Base-by-base conservation (phyloP, 2,329 filamentous ascomycete genomes). In the Cyphellophora europaea region DNA sequence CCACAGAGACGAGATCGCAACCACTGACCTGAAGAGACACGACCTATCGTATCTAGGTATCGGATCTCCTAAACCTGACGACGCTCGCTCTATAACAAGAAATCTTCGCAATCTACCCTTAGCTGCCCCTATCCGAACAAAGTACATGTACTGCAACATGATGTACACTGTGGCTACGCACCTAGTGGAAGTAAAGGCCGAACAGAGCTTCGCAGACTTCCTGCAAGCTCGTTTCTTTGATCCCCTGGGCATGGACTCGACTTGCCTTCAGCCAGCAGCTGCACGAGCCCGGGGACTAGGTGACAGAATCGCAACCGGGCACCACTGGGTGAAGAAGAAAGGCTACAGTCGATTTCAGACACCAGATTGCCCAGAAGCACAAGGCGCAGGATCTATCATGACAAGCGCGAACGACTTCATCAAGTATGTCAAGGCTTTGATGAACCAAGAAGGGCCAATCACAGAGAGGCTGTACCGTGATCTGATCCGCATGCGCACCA, bases 101-200 rank as follows among this genome's bases (percentile, higher is more conserved):
- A 63, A 60, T 12, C 42, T 74, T 15, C 56, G 69, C 3, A 47
- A 69, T 40, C 50, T 75, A 11, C 58, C 63, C 2, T 44, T 67
- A 41, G 57, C 56, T 1, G 50, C 52, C 5, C 63, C 69, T 41
- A 58, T 68, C 4, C 57, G 72, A 2, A 56, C 58, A 8, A n/a
- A 8, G 8, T 25, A 25, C 21, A 8, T 8, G 21, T 25, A 74
- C 47, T 63, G 56, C 48, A 73, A 74, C 47, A 53, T 63, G 37
- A 71, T 72, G 61, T 74, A 59, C 45, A 54, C 55, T 2, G 57
- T 57, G 1, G 56, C 62, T 2, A 61, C 61, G 4, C 55, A 71
- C 42, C 56, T 71, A 1, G 48, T 72, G n/a, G 64, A 71, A 43
- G 59, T 48, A 0, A 36, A 67, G 3, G 61, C 57, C 0, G 59